Base-by-base conservation (phyloP, 352 stramenopile genomes). In the Globisporangium parvum region DNA sequence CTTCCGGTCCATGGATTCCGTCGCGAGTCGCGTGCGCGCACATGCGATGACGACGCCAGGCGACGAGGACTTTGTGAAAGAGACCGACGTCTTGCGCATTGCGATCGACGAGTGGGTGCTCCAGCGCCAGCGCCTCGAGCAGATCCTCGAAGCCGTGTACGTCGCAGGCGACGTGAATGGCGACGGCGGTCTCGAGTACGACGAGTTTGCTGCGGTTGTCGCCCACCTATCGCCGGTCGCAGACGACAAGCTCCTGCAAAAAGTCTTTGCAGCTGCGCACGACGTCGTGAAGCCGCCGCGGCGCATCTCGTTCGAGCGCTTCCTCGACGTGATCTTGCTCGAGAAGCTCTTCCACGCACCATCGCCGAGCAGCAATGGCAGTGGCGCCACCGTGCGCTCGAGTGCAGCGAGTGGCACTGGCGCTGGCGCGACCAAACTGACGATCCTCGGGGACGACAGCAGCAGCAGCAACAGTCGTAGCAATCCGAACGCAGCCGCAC, bases 111-210 rank as follows among this genome's bases (percentile, higher is more conserved):
- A 91, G 58, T 91, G 73, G 53, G 55, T 52, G 14, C 51, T 64
- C 11, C 77, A 87, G 47, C 71, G 76, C 23, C 39, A 64, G 24
- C 65, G 70, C 28, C 66, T 89, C n/a, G 73, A 87, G 52, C 77
- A 90, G 62, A 77, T 91, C 18, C 66, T 91, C 28, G 71, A 78
- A 35, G 81, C 80, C 9, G 77, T 88, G 48, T 91, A 89, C 60
- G 60, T 65, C 18, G 81, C 81, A 2, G 79, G 81, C 2, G 79
- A 91, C 41, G 53, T 84, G 20, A 88, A 88, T 39, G 74, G 71
- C 21, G 76, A 91, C 56, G 81, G 80, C 20, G 76, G 60, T 26
- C 72, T 91, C 37, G 79, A 87, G 57, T 88, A 76, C 42, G 79
- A 89, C 48, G 81, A 91, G 67, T 91, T 91, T 63, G 67, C 71